Evolutionary conservation across 257 asterid species (phyloP), one percentile per base, ranked within the genome.

Genomic region (Handroanthus guayacan): DNA sequence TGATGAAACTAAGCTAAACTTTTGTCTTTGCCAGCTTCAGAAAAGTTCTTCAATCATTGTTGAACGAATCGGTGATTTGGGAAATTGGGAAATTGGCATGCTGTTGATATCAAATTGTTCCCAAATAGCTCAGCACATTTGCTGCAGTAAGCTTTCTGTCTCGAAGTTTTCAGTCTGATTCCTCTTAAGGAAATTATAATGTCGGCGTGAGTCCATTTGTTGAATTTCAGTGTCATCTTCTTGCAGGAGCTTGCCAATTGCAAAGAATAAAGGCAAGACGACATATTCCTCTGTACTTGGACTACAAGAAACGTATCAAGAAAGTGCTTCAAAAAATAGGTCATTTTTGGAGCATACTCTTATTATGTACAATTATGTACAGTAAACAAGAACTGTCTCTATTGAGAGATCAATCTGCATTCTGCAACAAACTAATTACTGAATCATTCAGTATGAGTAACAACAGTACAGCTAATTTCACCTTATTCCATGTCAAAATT

Each of bases 81-180:
- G 75, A 55, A 10, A 70, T 8, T 52, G 48, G 56, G 75, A 55
- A 10, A 70, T 41, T 13, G 63, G 31, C 75, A 14, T 62, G 63
- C 67, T 61, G 51, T 18, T 12, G 72, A 61, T 52, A 69, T 64
- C 61, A 51, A 51, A 47, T 80, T 74, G 63, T 81, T 45, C 62
- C 11, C 25, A 41, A 67, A 44, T 62, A 11, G 47, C 71, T 78
- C 57, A 65, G 6, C 25, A 34, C 58, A 9, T 18, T 55, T 48
- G 69, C 48, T 50, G 67, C 20, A 43, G 87, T 77, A 77, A 69
- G 84, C 75, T 71, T 25, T 25, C 78, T 36, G 39, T 8, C 11
- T 69, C 9, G 5, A 44, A 67, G 31, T 25, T 25, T 25, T 25
- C 31, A 25, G 31, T 25, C 39, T 75, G 31, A 36, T 62, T 34